Base-by-base conservation (phyloP, 768 basidiomycete species). In the Lactifluus subvellereus region DNA sequence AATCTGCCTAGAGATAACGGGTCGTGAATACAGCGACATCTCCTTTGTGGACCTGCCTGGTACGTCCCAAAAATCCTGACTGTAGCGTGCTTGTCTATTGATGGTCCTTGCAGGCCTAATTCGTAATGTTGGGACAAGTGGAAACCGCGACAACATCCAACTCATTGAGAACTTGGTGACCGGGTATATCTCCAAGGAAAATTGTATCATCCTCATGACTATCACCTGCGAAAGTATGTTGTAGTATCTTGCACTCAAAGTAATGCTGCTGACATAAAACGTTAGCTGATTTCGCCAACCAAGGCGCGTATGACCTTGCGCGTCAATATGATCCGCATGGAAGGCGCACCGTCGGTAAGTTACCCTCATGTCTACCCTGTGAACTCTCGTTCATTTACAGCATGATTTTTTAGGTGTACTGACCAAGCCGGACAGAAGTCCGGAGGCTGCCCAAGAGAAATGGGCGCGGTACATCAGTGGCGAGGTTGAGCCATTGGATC, bases 221-320 rank as follows among this genome's bases (percentile, higher is more conserved):
- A 67, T 72, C 13, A 62, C 71, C 0, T 72, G 71, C 47, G 71
- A 72, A 63, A 71, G 71, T 71, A 27, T 20, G 69, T 55, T 20
- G 16, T 27, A 45, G 10, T 51, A 32, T 48, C 10, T 22, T 54
- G 16, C 37, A 51, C 20, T 55, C 45, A 11, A 38, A 7, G 27
- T 14, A 33, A 54, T 9, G 6, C 8, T 18, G n/a, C 50, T 61
- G 32, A 49, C 40, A 35, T 22, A 38, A 10, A 9, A 27, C 40
- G 2, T 35, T 52, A 74, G 73, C 70, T 38, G 74, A 74, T 40
- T 70, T 70, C 37, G 73, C 74, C 30, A 74, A 71, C 45, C 73
- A 74, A 52, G 71, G 69, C 5, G 73, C 73, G 3, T 65, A 69
- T 20, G 57, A 68, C 1, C 60, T 74, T 14, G 73, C 69, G 9